phyloP scores from a whole-genome alignment of 2,329 filamentous ascomycete species.

The Penicillium olsonii region DNA sequence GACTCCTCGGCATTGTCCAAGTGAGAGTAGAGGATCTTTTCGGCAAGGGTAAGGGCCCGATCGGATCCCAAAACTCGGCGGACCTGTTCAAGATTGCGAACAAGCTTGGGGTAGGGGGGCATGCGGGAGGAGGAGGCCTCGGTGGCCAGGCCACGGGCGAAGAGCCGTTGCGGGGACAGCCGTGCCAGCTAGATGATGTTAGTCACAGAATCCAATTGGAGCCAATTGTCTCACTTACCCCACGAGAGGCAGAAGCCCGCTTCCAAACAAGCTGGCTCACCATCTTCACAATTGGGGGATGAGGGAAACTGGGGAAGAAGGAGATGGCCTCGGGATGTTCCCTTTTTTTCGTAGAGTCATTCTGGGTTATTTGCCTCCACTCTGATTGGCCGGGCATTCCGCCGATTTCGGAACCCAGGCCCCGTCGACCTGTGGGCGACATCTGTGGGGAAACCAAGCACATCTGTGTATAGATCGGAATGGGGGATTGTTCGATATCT shows the following conservation, averaged over 20 bases:
- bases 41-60: conserved; percentile 76
- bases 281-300: conserved; percentile 29
- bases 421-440: no score
- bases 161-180: conserved; percentile 33
- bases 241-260: conserved; percentile 39
- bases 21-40: conserved; percentile 98
- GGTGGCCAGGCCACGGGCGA: conserved; percentile 39
- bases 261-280: conserved; percentile 44
- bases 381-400: conserved; percentile 20
- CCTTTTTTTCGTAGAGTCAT: conserved; percentile 18
- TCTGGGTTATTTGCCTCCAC: conserved; percentile 18
- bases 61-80: conserved; percentile 67
- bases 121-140: conserved; percentile 55
- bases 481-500: no score
- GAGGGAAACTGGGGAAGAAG: conserved; percentile 16
- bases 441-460: no score
- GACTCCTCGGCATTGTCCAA: conserved; percentile 87
- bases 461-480: no score
- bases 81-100: conserved; percentile 75
- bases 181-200: conserved; percentile 33
- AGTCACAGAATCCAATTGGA: conserved; percentile 11
- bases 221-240: conserved; percentile 30
- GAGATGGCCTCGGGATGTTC: conserved; percentile 19
- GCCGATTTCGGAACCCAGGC: conserved; percentile 24
- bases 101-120: conserved; percentile 80